Conservation (phyloP, 176 grass and related monocot species). For the Oryza officinalis region DNA sequence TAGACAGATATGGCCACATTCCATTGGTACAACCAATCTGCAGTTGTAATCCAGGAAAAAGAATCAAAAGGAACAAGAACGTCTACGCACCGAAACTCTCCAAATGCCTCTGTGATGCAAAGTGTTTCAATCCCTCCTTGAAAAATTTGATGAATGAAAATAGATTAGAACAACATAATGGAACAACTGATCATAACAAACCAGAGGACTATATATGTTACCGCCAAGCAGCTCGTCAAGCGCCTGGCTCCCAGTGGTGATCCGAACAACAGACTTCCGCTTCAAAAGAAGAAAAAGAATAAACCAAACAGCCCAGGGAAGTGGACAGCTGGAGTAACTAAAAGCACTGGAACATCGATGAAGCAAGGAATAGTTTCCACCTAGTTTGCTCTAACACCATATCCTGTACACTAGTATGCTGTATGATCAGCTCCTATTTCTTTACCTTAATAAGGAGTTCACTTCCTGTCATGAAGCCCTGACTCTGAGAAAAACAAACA, state of each 20-base stretch:
- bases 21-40: too few species aligned
- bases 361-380: not conserved
- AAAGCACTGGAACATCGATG: not conserved
- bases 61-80: too few species aligned
- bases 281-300: constrained; percentile 29
- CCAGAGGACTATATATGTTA: constrained; percentile 36
- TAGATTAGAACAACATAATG: not conserved
- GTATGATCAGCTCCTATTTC: constrained; percentile 3
- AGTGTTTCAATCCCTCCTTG: too few species aligned
- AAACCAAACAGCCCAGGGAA: constrained; percentile 10
- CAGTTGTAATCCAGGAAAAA: too few species aligned
- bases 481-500: constrained; percentile 46
- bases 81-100: too few species aligned
- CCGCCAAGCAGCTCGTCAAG: constrained; percentile 86
- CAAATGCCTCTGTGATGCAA: too few species aligned
- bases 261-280: constrained; percentile 74
- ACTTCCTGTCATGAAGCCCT: constrained; percentile 76
- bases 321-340: not conserved
- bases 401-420: not conserved
- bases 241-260: constrained; percentile 85
- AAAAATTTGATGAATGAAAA: too few species aligned
- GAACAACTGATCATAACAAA: not conserved
- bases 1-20: too few species aligned
- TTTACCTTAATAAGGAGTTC: constrained; percentile 79
- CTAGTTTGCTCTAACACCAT: not conserved